Evolutionary conservation across 495 filamentous ascomycete genomes (phyloP), one percentile per base, ranked within the genome.

Genomic region (Annulohypoxylon moriforme): DNA sequence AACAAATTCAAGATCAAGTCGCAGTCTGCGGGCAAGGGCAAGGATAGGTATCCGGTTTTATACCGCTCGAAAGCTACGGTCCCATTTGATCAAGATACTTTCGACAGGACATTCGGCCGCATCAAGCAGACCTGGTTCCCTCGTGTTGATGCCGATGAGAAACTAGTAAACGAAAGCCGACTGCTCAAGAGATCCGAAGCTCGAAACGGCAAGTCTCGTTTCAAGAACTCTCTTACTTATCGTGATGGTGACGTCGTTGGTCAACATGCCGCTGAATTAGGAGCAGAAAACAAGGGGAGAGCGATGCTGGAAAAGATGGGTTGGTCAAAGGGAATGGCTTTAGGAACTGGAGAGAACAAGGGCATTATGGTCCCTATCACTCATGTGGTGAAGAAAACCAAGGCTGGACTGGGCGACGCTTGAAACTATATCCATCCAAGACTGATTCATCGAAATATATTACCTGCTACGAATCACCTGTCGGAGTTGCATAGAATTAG

Each of bases 271-370:
- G 91, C 93, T 1, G 95, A 97, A 78, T 84, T 99, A 25, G 93
- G 93, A 1, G 83, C 80, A 3, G 93, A 92, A 52, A 99, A 97
- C 67, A 91, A 86, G 71, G 96, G 96, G 20, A 86, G 93, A 46
- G 89, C 89, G 3, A 93, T 99, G 91, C 77, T 99, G 59, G 94
- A 97, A 79, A 98, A 95, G 81, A 98, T 98, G 96, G 96, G 96
- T 16, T 99, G 96, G 93, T 91, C 85, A 66, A 90, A 87, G 49
- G 96, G 96, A 4, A 98, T 90, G 79, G 91, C 90, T 6, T 84
- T 99, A n/a, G 96, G 96, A 44, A 86, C 91, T 4, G 73, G 84
- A 9, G 90, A 96, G 65, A 96, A 96, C 77, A 92, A 96, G 78
- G 96, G 96, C 34, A 95, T 97, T 56, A 76, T 96, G 66, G 85